These are phyloP conservation scores for Epichloe aotearoae DNA, from an alignment of 2,329 filamentous ascomycete genomes.

Conservation along the genomic window DNA sequence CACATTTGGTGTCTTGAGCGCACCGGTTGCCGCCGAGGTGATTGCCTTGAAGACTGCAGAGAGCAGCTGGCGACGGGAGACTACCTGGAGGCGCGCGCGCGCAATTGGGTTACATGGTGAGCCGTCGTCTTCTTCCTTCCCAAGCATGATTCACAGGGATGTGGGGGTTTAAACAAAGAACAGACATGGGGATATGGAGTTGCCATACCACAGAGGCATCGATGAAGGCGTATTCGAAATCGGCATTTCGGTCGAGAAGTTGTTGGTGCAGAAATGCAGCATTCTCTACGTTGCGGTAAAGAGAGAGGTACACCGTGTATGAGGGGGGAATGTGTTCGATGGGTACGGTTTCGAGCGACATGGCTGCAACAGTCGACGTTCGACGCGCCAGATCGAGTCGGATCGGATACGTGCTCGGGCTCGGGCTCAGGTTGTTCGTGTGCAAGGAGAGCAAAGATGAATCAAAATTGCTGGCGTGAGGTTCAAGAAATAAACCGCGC, in stretches of 20 bases:
- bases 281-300: conserved; percentile 70
- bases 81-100: conserved; percentile 35
- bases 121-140: background rate
- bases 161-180: background rate
- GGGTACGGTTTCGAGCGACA: conserved; percentile 46
- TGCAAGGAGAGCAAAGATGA: background rate
- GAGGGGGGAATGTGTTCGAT: conserved; percentile 63
- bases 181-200: no score
- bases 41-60: conserved; percentile 68
- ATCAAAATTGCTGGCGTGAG: background rate
- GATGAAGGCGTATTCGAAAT: conserved; percentile 88
- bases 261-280: conserved; percentile 66
- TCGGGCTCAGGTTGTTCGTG: background rate
- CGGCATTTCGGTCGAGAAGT: conserved; percentile 68
- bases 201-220: conserved; percentile 66
- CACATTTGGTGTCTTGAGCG: conserved; percentile 68
- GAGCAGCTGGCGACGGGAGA: conserved; percentile 60
- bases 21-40: conserved; percentile 45
- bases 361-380: background rate
- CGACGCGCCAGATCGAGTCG: background rate
- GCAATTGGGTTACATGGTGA: background rate
- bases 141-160: background rate
- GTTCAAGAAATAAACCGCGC: background rate
- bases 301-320: conserved; percentile 55
- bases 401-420: background rate